Evolutionary conservation across 306 rosid genomes (phyloP).

Genomic region (Trichosanthes truncata): DNA sequence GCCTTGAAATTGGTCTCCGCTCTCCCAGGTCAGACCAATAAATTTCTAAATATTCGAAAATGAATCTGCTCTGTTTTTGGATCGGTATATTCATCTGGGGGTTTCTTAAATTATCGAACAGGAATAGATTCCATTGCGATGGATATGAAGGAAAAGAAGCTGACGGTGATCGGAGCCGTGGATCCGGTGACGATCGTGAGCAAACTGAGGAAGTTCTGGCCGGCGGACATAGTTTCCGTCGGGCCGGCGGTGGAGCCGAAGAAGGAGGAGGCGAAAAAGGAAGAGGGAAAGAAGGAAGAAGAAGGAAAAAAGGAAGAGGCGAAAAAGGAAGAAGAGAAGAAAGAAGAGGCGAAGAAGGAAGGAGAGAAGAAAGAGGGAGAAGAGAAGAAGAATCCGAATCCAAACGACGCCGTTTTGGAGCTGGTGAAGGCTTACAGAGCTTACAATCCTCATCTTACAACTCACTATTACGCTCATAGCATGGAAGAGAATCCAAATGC

Average conservation of each 20-base stretch:
- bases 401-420: constrained; percentile 50
- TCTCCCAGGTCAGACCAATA: background rate
- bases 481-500: constrained; percentile 93
- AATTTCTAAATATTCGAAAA: background rate
- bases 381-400: constrained; percentile 30
- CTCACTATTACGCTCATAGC: constrained; percentile 66
- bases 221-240: constrained; percentile 43
- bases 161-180: constrained; percentile 77
- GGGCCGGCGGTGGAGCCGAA: constrained; percentile 87
- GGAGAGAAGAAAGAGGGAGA: constrained; percentile 29
- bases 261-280: constrained; percentile 75
- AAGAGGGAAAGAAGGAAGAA: constrained; percentile 48
- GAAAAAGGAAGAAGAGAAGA: constrained; percentile 32
- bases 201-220: constrained; percentile 74
- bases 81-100: background rate
- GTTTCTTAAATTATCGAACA: background rate
- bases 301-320: constrained; percentile 42
- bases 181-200: constrained; percentile 79
- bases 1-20: constrained; percentile 13
- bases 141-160: constrained; percentile 78
- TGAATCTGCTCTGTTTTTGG: background rate
- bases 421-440: constrained; percentile 54
- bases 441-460: constrained; percentile 56
- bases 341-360: constrained; percentile 9
- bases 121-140: constrained; percentile 85